Conservation (phyloP, 164 flowering plant genomes). For the Aristolochia fimbriata region DNA sequence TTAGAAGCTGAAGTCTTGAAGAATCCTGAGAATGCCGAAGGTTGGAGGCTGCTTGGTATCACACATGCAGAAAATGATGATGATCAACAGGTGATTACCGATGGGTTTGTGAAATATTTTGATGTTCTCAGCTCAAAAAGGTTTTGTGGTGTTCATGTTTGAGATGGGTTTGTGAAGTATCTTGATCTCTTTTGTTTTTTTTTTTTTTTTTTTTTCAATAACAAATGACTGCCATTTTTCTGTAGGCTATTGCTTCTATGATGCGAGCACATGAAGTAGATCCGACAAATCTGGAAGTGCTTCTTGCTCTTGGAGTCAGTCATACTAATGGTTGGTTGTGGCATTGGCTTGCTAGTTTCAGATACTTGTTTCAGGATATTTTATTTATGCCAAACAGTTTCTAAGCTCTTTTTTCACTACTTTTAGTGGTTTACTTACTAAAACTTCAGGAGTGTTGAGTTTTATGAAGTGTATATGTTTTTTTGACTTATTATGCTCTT, state of each 20-base stretch:
- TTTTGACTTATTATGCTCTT: too few species aligned
- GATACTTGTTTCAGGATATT: neutral
- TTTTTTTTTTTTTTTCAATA: too few species aligned
- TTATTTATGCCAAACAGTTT: neutral
- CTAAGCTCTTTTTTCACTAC: too few species aligned
- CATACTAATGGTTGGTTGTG: slow-evolving; percentile 84
- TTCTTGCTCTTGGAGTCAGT: slow-evolving; percentile 98
- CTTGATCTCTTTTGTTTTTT: too few species aligned
- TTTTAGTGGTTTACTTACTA: neutral
- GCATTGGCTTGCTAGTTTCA: slow-evolving; percentile 1
- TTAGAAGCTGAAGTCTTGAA: slow-evolving; percentile 93
- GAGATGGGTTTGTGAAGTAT: too few species aligned
- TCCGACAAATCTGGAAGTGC: slow-evolving; percentile 89
- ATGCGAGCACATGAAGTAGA: slow-evolving; percentile 93
- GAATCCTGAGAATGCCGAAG: slow-evolving; percentile 94
- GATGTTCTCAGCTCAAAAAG: too few species aligned
- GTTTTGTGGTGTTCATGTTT: too few species aligned
- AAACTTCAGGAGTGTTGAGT: neutral
- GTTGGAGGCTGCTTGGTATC: slow-evolving; percentile 97
- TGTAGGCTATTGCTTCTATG: slow-evolving; percentile 99
- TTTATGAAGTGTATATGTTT: too few species aligned
- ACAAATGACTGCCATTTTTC: slow-evolving; percentile 1
- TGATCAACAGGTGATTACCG: slow-evolving; percentile 80
- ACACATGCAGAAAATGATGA: slow-evolving; percentile 99
- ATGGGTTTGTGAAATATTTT: neutral